Evolutionary conservation across 2,329 filamentous ascomycete species (phyloP).

Genomic region (Xylaria sp.): DNA sequence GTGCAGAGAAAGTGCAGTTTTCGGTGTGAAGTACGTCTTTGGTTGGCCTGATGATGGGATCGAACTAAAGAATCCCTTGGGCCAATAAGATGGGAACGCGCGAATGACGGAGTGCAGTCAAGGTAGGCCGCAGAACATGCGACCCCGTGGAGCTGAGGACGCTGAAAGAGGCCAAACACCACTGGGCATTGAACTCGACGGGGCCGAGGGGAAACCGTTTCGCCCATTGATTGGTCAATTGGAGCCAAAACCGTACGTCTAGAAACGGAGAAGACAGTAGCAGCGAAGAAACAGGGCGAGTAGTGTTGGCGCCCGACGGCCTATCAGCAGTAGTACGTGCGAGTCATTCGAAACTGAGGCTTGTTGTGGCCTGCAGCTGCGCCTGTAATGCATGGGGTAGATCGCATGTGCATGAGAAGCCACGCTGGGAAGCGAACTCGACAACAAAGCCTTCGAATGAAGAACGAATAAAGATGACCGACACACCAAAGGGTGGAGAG

Average conservation of each 20-base stretch:
- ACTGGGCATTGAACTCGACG: conserved; percentile 35
- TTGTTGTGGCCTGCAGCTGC: conserved; percentile 43
- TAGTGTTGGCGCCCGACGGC: conserved; percentile 43
- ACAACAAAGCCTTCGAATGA: conserved; percentile 32
- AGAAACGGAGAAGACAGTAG: conserved; percentile 35
- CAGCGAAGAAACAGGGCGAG: conserved; percentile 45
- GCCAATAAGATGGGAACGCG: conserved; percentile 32
- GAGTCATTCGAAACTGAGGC: conserved; percentile 40
- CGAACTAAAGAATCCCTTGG: conserved; percentile 24
- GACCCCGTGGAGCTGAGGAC: conserved; percentile 35
- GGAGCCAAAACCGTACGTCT: conserved; percentile 26
- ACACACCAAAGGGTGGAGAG: conserved; percentile 27
- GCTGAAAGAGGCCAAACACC: conserved; percentile 6
- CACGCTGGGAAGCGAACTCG: conserved; percentile 28
- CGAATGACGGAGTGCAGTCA: conserved; percentile 34
- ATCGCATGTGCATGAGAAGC: conserved; percentile 35
- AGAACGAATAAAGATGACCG: neutral
- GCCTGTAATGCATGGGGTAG: conserved; percentile 44
- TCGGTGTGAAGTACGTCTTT: conserved; percentile 44
- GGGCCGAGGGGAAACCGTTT: conserved; percentile 35
- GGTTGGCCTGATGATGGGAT: conserved; percentile 35
- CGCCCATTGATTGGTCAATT: conserved; percentile 38
- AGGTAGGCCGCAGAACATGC: conserved; percentile 38
- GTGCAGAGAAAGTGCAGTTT: conserved; percentile 35
- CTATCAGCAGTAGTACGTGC: conserved; percentile 49